Conservation (phyloP, 441 rosid genomes). For the Viola pubescens region DNA sequence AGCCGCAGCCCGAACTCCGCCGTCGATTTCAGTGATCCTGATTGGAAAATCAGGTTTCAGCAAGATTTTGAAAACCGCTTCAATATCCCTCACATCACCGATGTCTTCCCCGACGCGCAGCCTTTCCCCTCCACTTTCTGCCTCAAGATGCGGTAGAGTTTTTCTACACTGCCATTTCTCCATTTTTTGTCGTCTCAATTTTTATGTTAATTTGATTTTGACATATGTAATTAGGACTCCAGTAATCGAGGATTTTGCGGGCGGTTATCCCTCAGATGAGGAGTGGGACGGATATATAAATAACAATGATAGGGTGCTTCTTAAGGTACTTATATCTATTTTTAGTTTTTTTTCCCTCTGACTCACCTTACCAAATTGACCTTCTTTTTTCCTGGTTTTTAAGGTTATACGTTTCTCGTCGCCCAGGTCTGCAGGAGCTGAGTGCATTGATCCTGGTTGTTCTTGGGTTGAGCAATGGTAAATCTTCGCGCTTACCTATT, state of each 20-base stretch:
- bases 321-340: slow-evolving; percentile 44
- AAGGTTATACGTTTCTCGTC: slow-evolving; percentile 73
- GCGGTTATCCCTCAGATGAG: slow-evolving; percentile 87
- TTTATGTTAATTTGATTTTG: too few relatives aligned
- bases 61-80: slow-evolving; percentile 61
- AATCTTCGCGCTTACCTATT: slow-evolving; percentile 5
- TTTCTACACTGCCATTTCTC: too few relatives aligned
- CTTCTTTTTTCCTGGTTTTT: background rate
- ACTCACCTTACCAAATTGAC: background rate
- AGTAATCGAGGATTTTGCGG: slow-evolving; percentile 50
- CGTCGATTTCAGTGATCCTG: slow-evolving; percentile 59
- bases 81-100: slow-evolving; percentile 72
- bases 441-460: slow-evolving; percentile 80
- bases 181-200: too few relatives aligned
- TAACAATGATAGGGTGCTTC: slow-evolving; percentile 82
- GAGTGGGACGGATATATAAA: slow-evolving; percentile 96
- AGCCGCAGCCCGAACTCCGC: slow-evolving; percentile 5
- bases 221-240: slow-evolving; percentile 45
- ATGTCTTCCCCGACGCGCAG: slow-evolving; percentile 52
- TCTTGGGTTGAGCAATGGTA: slow-evolving; percentile 98
- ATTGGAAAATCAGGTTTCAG: slow-evolving; percentile 66
- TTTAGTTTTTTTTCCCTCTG: background rate
- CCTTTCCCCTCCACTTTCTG: slow-evolving; percentile 86
- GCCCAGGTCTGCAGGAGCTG: slow-evolving; percentile 93
- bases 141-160: slow-evolving; percentile 44